phyloP scores from a whole-genome alignment of 805 yeast species.

The Ogataea salicorniae region DNA sequence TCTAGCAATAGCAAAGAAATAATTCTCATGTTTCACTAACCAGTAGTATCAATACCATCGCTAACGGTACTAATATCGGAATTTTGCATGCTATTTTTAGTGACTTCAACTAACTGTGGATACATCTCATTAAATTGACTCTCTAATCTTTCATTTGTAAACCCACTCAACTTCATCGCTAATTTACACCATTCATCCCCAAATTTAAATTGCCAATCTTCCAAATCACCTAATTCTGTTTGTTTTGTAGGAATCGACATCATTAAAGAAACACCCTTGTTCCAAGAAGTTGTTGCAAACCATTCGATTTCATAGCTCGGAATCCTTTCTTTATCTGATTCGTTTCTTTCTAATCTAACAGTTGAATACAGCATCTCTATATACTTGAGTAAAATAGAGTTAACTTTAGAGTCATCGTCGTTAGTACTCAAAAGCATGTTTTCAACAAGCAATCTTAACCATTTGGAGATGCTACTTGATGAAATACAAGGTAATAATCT shows the following conservation, averaged over 20 bases:
- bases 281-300: conserved; percentile 35
- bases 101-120: conserved; percentile 2
- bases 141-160: conserved; percentile 2
- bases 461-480: background rate
- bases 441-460: conserved; percentile 3
- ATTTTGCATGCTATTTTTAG: background rate
- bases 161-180: conserved; percentile 6
- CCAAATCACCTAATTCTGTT: background rate
- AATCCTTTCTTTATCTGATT: conserved; percentile 6
- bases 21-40: too few relatives aligned
- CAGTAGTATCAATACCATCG: background rate
- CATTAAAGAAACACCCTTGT: conserved; percentile 30
- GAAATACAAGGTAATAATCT: background rate
- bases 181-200: conserved; percentile 8
- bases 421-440: background rate
- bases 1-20: too few relatives aligned
- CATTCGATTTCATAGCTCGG: conserved; percentile 29
- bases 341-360: background rate
- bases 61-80: background rate
- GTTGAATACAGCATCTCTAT: conserved; percentile 2
- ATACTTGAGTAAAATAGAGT: background rate
- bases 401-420: background rate
- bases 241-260: conserved; percentile 2
- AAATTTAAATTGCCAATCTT: background rate
- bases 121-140: conserved; percentile 3